Evolutionary conservation across 1,139 yeast species (phyloP), one percentile per base, ranked within the genome.

Genomic region (Scheffersomyces quercinus): DNA sequence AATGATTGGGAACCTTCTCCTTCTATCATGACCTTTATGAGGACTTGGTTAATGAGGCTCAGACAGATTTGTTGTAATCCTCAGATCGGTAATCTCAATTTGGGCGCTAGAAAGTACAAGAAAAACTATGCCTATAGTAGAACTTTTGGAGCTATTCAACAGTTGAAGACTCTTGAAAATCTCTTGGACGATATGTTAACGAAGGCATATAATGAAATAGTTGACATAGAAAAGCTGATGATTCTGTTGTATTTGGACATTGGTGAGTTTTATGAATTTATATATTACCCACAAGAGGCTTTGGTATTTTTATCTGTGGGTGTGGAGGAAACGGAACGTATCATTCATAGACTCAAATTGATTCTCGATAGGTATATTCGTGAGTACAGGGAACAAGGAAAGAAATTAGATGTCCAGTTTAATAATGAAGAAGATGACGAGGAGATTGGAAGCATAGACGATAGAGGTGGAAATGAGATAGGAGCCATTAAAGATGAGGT

Each of bases 31-130:
- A 53, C 66, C 2, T 60, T 65, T 29, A 81, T 83, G 86, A 72
- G 84, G 41, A 65, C 68, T 15, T 88, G 95, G 95, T 65, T 90
- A 9, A 70, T 75, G 11, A 72, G 78, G 40, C 67, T 91, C 29
- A 72, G 98, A 29, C 91, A 88, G 57, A 75, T 87, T 0, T 91
- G 97, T 54, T 86, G 95, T 48, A 93, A 88, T 62, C 90, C 96
- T 0, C 82, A 83, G 48, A 73, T 86, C 31, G 89, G 89, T 1
- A 62, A 62, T 35, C 53, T 73, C 7, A 59, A 62, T 42, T 39
- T 66, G 28, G 58, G 61, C 5, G 38, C 72, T 50, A 53, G 69
- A 55, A 51, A 70, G 56, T 60, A 68, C 36, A 55, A 60, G 11
- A 52, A 48, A 38, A 35, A 45, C 15, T 46, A 39, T 39, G 43